Base-by-base conservation (phyloP, 169 alveolate genomes). In the Eimeria brunetti region DNA sequence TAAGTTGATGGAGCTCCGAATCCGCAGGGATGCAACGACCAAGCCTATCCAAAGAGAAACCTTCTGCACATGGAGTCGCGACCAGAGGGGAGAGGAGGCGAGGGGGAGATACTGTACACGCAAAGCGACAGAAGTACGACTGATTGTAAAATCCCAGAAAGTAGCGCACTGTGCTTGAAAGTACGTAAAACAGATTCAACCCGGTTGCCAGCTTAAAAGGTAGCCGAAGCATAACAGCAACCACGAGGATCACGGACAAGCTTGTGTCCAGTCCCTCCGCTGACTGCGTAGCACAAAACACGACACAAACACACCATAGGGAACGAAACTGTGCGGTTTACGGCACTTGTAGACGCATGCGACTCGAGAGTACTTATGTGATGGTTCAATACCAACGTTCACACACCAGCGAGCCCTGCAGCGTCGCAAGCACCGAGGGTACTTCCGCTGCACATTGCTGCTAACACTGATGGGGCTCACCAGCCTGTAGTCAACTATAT, bases 101-200 rank as follows among this genome's bases (percentile, higher is more conserved):
- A 36, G 91, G 91, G 14, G 91, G 91, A 2, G 91, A 85, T 36
- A 58, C 33, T 36, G 78, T 60, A 58, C 95, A 89, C 33, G 88
- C 84, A 44, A 56, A 36, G n/a, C 95, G 95, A 44, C 95, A 89
- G 86, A 64, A 89, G 73, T 53, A 44, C 16, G 95, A 69, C 95
- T 89, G 95, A n/a, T 56, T 75, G 46, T 56, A 89, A 56, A 89
- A 89, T 38, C 88, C 69, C n/a, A 89, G 33, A 22, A 89, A 44
- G 95, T 89, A 89, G 67, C 95, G 95, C 49, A 58, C 36, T 89
- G 81, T 64, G 76, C 60, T 89, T 4, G 89, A 36, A 53, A 69
- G 20, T n/a, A 73, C 80, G 78, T 62, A 75, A 33, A 71, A 56
- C 86, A 89, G 38, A 27, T 89, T 89, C 60, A 73, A 33, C 30